These are phyloP conservation scores for Calonectria fujianensis DNA, from an alignment of 2,329 filamentous ascomycete species.

Conservation along the genomic window DNA sequence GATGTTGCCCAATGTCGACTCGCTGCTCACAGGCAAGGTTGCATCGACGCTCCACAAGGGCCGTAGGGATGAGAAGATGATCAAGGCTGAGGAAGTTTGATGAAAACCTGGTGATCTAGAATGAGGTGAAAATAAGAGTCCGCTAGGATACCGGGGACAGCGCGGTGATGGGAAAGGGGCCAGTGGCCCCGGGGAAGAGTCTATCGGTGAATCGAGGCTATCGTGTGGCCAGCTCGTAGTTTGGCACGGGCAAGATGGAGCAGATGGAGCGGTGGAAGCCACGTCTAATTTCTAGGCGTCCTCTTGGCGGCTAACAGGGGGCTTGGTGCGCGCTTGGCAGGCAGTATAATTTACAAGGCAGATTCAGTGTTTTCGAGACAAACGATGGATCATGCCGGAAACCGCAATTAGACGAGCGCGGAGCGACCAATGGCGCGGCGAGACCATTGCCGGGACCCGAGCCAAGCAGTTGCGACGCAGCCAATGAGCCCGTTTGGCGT, in stretches of 20 bases:
- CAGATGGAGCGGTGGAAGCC: slow-evolving; percentile 1
- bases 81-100: slow-evolving; percentile 34
- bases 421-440: slow-evolving; percentile 1
- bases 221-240: slow-evolving; percentile 10
- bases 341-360: slow-evolving; percentile 28
- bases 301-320: slow-evolving; percentile 1
- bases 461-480: slow-evolving; percentile 27
- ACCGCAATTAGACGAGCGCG: slow-evolving; percentile 14
- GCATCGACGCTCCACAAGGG: slow-evolving; percentile 58
- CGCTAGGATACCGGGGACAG: slow-evolving; percentile 1
- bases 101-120: background rate
- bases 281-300: slow-evolving; percentile 21
- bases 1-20: slow-evolving; percentile 59
- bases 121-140: slow-evolving; percentile 10
- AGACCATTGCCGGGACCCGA: slow-evolving; percentile 33
- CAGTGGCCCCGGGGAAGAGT: slow-evolving; percentile 3
- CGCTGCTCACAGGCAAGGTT: slow-evolving; percentile 58
- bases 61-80: slow-evolving; percentile 48
- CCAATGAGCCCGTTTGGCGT: slow-evolving; percentile 2
- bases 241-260: slow-evolving; percentile 2
- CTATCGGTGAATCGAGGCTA: slow-evolving; percentile 19
- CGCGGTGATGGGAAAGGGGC: background rate
- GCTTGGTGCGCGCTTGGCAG: slow-evolving; percentile 12
- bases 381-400: background rate
- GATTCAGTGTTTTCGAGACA: slow-evolving; percentile 10